Conservation (phyloP, 2,329 filamentous ascomycete genomes). For the Colletotrichum spaethianum region DNA sequence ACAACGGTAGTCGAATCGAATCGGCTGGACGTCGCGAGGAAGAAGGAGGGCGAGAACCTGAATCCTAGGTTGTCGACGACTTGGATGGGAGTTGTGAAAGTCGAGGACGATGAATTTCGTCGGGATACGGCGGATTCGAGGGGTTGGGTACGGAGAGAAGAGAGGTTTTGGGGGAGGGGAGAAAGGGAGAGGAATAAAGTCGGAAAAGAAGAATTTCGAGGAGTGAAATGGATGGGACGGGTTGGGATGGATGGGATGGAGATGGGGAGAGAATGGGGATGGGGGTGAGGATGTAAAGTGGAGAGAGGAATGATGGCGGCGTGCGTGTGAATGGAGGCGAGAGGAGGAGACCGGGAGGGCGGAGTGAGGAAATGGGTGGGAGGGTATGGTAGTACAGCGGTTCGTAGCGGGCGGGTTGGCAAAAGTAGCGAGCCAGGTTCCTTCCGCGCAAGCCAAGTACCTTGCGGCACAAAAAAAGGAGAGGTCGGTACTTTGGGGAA, state of each 20-base stretch:
- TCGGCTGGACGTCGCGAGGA: slow-evolving; percentile 13
- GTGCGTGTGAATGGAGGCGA: slow-evolving; percentile 39
- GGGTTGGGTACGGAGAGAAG: slow-evolving; percentile 25
- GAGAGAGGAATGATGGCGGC: slow-evolving; percentile 42
- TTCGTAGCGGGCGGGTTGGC: background rate
- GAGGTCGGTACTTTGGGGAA: slow-evolving; percentile 4
- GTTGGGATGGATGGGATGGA: slow-evolving; percentile 39
- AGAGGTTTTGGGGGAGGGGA: slow-evolving; percentile 14
- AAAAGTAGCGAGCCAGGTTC: background rate
- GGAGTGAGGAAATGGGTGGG: slow-evolving; percentile 2
- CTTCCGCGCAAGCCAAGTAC: background rate
- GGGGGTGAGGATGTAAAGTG: slow-evolving; percentile 38
- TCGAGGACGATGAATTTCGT: slow-evolving; percentile 34
- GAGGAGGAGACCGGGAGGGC: slow-evolving; percentile 20
- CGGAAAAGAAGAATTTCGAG: slow-evolving; percentile 33
- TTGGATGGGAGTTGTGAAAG: slow-evolving; percentile 17
- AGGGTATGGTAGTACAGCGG: slow-evolving; percentile 6
- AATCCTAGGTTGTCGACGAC: slow-evolving; percentile 40
- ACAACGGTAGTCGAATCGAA: slow-evolving; percentile 15
- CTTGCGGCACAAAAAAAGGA: background rate
- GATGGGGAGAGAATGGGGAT: slow-evolving; percentile 21
- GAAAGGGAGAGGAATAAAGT: slow-evolving; percentile 14
- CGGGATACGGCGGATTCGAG: slow-evolving; percentile 40
- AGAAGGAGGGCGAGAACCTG: slow-evolving; percentile 26
- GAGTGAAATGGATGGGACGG: slow-evolving; percentile 38